Conservation (phyloP, 441 rosid species). For the Kokia cookei region DNA sequence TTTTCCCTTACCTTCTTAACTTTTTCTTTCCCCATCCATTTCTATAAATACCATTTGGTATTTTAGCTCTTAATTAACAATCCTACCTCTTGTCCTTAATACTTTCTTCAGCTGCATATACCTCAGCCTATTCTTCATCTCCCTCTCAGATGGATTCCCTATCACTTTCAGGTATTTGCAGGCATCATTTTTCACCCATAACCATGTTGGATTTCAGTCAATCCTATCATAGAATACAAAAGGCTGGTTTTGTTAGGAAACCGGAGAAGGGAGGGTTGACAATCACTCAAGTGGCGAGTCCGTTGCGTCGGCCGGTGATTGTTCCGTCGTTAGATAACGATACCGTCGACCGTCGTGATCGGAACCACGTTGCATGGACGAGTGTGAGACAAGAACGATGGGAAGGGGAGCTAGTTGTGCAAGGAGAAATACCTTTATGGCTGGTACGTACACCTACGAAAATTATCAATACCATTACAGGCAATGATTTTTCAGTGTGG, state of each 20-base stretch:
- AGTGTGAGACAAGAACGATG: conserved; percentile 74
- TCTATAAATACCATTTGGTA: conserved; percentile 5
- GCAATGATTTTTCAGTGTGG: background rate
- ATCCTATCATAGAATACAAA: background rate
- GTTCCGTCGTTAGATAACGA: conserved; percentile 31
- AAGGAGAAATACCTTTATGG: conserved; percentile 89
- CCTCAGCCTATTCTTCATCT: background rate
- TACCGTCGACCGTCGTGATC: background rate
- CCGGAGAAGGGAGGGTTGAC: background rate
- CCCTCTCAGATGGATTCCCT: conserved; percentile 35
- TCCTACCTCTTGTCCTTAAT: background rate
- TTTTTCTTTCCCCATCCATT: background rate
- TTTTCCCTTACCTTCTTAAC: background rate
- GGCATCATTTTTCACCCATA: background rate
- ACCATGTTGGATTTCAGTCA: conserved; percentile 5
- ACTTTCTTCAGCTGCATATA: background rate
- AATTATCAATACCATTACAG: background rate
- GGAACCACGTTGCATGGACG: conserved; percentile 82
- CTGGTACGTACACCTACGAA: conserved; percentile 42
- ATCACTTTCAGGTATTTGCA: conserved; percentile 10
- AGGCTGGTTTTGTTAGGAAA: conserved; percentile 10
- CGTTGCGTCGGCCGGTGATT: background rate
- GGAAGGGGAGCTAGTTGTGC: conserved; percentile 82
- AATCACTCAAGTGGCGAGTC: conserved; percentile 29
- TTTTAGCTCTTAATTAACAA: background rate